Base-by-base conservation (phyloP, 306 rosid genomes). In the Quercus aquifolioides region DNA sequence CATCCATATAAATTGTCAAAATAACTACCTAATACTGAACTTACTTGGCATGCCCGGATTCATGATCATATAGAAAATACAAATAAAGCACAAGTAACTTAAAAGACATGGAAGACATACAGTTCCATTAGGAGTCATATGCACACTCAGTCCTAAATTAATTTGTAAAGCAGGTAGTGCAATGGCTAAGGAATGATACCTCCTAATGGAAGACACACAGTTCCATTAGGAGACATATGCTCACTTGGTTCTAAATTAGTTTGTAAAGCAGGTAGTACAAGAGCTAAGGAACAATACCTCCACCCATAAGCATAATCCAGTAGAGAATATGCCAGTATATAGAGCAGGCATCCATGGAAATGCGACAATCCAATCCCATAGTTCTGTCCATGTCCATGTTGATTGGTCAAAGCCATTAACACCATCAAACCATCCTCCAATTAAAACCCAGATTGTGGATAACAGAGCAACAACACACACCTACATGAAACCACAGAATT, bases 301-400 rank as follows among this genome's bases (percentile, higher is more conserved):
- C 30, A 84, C 86, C 97, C 93, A 92, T 78, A 89, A 79, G 91
- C 97, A 90, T 67, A 92, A 79, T 63, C 89, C 93, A 69, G 94
- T 85, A 6, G 97, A 90, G 76, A 92, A 83, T 78, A 92, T 51
- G 76, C 97, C 97, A 10, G 94, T 90, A 78, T 90, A 92, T 41
- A 92, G 80, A 55, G 94, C 92, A 80, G 92, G 92, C 69, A 90
- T 82, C 97, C 97, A 92, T 26, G 97, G 97, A 80, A 92, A 92
- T 63, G 78, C 67, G 77, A 88, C 82, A 86, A 86, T 75, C 87
- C 85, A 82, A 49, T 87, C 84, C 82, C 84, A 75, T 71, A 84
- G 73, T 65, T 85, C 75, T 55, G 78, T 49, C 91, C 86, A 87
- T 3, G 89, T 82, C 94, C 90, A 88, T 71, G 85, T 55, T 71